Conservation (phyloP, 2,329 filamentous ascomycete genomes). For the Drechmeria coniospora region DNA sequence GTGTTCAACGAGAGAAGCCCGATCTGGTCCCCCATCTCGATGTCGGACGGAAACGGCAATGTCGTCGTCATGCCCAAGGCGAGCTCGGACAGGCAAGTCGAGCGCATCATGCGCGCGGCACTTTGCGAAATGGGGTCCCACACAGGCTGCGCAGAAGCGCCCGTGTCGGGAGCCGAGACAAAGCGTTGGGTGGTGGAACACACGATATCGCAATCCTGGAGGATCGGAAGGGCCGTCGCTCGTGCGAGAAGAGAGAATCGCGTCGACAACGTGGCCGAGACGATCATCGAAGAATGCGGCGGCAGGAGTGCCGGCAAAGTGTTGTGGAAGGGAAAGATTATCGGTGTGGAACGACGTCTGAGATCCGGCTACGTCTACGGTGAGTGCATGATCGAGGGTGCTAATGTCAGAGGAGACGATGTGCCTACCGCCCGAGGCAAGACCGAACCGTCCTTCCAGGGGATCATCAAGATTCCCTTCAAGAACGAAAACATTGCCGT, state of each 20-base stretch:
- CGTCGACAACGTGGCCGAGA: constrained; percentile 38
- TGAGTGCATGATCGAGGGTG: constrained; percentile 38
- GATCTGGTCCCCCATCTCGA: constrained; percentile 29
- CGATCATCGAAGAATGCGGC: constrained; percentile 42
- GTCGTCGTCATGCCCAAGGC: constrained; percentile 32
- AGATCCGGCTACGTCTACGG: constrained; percentile 44
- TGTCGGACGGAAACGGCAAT: constrained; percentile 37
- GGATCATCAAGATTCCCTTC: constrained; percentile 48
- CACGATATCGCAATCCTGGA: constrained; percentile 37
- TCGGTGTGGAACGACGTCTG: constrained; percentile 39
- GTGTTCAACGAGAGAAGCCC: constrained; percentile 31
- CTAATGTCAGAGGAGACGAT: constrained; percentile 17
- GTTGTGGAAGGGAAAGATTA: constrained; percentile 49
- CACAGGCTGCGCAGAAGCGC: constrained; percentile 31
- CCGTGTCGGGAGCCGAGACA: constrained; percentile 32
- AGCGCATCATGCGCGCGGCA: constrained; percentile 33
- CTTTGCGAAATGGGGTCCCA: constrained; percentile 40
- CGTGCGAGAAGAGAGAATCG: constrained; percentile 31
- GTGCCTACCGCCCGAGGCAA: not conserved
- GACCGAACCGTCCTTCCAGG: constrained; percentile 16
- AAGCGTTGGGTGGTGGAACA: constrained; percentile 35
- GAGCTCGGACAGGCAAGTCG: constrained; percentile 28
- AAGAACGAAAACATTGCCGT: constrained; percentile 63
- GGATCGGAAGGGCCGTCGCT: constrained; percentile 45
- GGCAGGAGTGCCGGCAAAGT: constrained; percentile 36